Evolutionary conservation across 495 filamentous ascomycete genomes (phyloP).

Genomic region (Hypoxylon trugodes): DNA sequence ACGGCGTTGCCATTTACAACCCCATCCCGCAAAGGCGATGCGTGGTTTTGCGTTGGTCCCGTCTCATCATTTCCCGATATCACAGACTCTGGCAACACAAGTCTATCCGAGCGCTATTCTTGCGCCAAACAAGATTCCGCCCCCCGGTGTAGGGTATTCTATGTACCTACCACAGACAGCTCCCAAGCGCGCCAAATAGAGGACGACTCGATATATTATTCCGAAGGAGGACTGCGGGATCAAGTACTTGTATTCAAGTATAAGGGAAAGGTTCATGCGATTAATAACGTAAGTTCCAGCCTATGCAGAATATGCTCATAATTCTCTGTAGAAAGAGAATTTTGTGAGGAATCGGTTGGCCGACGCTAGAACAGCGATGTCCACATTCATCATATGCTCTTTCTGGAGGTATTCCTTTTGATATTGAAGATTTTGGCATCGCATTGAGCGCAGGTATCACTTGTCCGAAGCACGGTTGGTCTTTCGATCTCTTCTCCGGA

Average conservation of each 20-base stretch:
- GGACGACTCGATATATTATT: constrained; percentile 37
- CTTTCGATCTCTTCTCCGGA: constrained; percentile 67
- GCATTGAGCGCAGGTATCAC: constrained; percentile 60
- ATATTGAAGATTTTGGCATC: constrained; percentile 70
- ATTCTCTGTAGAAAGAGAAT: too few relatives aligned
- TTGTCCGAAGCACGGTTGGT: constrained; percentile 70
- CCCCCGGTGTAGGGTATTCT: constrained; percentile 64
- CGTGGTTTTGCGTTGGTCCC: constrained; percentile 58
- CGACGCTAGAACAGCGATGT: constrained; percentile 59
- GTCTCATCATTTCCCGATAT: constrained; percentile 62
- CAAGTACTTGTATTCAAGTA: constrained; percentile 68
- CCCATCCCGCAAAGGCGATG: constrained; percentile 42
- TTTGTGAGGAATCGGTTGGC: constrained; percentile 21
- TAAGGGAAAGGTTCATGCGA: constrained; percentile 64
- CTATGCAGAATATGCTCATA: background rate
- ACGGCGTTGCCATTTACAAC: constrained; percentile 43
- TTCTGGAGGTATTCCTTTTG: constrained; percentile 63
- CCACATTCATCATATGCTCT: constrained; percentile 67
- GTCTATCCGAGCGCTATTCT: constrained; percentile 39
- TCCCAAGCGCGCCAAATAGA: constrained; percentile 53
- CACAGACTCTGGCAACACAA: constrained; percentile 47
- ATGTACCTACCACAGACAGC: constrained; percentile 53
- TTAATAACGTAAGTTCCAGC: constrained; percentile 63
- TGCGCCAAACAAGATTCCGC: constrained; percentile 39
- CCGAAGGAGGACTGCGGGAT: constrained; percentile 55